phyloP scores from a whole-genome alignment of 306 rosid genomes.

The Cicer bijugum region DNA sequence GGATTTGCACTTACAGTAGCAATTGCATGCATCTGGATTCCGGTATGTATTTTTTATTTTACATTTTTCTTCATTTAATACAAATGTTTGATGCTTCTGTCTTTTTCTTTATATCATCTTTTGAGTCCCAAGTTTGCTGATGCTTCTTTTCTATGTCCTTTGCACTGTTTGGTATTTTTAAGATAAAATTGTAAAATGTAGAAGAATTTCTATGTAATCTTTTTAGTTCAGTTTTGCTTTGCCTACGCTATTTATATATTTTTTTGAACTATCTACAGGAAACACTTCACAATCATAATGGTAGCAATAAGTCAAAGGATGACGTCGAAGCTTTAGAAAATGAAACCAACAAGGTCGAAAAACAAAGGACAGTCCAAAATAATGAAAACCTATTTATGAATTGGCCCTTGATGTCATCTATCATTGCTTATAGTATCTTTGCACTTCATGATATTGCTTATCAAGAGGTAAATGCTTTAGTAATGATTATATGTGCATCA shows the following conservation, averaged over 20 bases:
- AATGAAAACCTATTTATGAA: conserved; percentile 63
- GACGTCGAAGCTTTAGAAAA: conserved; percentile 48
- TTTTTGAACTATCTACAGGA: too few species aligned
- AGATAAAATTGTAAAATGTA: not conserved
- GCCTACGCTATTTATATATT: too few species aligned
- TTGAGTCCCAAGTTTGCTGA: too few species aligned
- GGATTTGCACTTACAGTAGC: conserved; percentile 42
- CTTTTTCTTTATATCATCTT: too few species aligned
- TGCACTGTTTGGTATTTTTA: too few species aligned
- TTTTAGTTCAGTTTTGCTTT: not conserved
- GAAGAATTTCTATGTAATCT: not conserved
- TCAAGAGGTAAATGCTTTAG: conserved; percentile 56
- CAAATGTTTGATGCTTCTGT: not conserved
- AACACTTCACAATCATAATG: too few species aligned
- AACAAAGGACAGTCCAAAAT: conserved; percentile 30
- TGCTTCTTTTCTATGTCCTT: too few species aligned
- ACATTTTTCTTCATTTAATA: not conserved
- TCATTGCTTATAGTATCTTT: conserved; percentile 68
- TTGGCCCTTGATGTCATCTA: conserved; percentile 89
- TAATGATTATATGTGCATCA: too few species aligned
- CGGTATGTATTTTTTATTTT: conserved; percentile 41
- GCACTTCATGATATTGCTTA: conserved; percentile 85
- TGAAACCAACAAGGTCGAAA: conserved; percentile 40
- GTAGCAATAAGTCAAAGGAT: too few species aligned
- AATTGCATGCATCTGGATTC: conserved; percentile 56